Evolutionary conservation across 495 filamentous ascomycete genomes (phyloP).

Genomic region (Aspergillus egyptiacus): DNA sequence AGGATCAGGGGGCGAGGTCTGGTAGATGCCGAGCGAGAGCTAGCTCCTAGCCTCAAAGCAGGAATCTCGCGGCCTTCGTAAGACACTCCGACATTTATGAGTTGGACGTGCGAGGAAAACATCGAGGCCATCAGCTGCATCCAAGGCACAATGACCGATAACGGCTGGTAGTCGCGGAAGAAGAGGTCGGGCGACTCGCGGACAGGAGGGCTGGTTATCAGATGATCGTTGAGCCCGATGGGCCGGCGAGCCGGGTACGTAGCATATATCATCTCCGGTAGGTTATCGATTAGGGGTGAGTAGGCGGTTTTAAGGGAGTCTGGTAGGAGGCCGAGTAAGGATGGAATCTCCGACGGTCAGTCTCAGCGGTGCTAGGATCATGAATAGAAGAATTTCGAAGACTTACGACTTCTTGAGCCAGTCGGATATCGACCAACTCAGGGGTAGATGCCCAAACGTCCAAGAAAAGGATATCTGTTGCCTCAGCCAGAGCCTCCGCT

Average conservation of each 20-base stretch:
- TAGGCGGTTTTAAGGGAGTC: conserved; percentile 66
- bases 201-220: conserved; percentile 29
- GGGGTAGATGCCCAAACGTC: conserved; percentile 87
- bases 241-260: conserved; percentile 57
- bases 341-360: conserved; percentile 49
- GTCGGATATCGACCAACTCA: conserved; percentile 79
- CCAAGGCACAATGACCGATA: conserved; percentile 76
- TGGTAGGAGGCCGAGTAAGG: conserved; percentile 80
- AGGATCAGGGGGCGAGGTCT: conserved; percentile 68
- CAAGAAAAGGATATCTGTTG: conserved; percentile 67
- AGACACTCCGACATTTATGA: conserved; percentile 70
- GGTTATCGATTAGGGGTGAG: conserved; percentile 70
- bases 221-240: conserved; percentile 24
- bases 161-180: conserved; percentile 80
- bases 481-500: conserved; percentile 65
- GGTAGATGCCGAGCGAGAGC: conserved; percentile 36
- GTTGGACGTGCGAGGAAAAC: conserved; percentile 70
- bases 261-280: conserved; percentile 68
- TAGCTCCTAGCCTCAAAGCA: conserved; percentile 71
- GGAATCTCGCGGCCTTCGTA: conserved; percentile 83
- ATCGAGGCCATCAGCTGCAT: conserved; percentile 83
- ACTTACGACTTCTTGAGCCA: conserved; percentile 70
- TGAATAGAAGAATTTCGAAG: background rate
- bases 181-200: conserved; percentile 51
- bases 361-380: background rate